These are phyloP conservation scores for Panicum hallii DNA, from an alignment of 202 grass and related monocot species.

Conservation along the genomic window DNA sequence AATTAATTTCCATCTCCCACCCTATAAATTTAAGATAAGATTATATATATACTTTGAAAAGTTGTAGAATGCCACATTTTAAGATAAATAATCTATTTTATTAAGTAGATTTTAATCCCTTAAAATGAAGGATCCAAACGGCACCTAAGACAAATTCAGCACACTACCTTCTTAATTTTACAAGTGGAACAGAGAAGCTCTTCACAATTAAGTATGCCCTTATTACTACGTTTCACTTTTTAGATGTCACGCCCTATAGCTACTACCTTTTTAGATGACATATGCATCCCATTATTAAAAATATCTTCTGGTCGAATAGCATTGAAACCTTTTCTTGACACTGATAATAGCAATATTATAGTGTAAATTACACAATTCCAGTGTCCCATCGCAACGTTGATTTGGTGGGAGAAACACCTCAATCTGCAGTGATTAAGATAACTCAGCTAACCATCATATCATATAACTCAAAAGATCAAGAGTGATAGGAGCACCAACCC, in stretches of 20 bases:
- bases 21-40: no score
- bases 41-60: no score
- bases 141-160: not conserved
- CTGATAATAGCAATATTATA: constrained; percentile 44
- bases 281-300: not conserved
- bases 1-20: no score
- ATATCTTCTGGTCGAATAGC: constrained; percentile 15
- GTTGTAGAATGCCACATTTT: no score
- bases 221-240: not conserved
- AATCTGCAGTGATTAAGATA: constrained; percentile 14
- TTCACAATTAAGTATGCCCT: constrained; percentile 25
- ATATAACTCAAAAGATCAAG: not conserved
- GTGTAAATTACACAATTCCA: constrained; percentile 23
- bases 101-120: no score
- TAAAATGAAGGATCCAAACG: no score
- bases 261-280: no score
- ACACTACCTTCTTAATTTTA: constrained; percentile 47
- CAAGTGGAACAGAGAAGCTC: constrained; percentile 37
- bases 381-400: constrained; percentile 2
- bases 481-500: constrained; percentile 17
- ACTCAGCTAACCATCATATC: not conserved
- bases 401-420: constrained; percentile 36
- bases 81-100: no score
- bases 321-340: constrained; percentile 4
- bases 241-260: not conserved